Evolutionary conservation across 768 basidiomycete genomes (phyloP).

Genomic region (Xerocomellus intermedius): DNA sequence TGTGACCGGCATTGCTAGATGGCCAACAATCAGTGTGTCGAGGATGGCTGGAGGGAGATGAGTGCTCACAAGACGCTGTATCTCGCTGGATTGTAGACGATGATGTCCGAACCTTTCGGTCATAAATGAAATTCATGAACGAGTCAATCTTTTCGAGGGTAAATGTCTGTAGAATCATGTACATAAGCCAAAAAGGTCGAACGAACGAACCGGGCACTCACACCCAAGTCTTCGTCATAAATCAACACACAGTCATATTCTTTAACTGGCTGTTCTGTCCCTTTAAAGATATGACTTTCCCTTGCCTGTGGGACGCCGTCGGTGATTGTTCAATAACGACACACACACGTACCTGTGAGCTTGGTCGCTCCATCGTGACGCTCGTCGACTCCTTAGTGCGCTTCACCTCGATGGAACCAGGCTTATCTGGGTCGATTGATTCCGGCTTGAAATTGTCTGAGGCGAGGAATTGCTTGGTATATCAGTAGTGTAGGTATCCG

Average conservation of each 20-base stretch:
- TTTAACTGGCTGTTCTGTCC: constrained; percentile 56
- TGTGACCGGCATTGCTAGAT: constrained; percentile 19
- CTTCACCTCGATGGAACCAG: constrained; percentile 64
- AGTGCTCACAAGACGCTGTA: constrained; percentile 24
- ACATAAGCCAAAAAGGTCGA: constrained; percentile 6
- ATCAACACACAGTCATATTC: constrained; percentile 78
- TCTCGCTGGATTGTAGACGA: constrained; percentile 18
- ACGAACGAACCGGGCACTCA: constrained; percentile 33
- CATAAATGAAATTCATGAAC: constrained; percentile 52
- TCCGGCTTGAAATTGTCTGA: constrained; percentile 77
- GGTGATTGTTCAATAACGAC: background rate
- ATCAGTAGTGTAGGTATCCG: background rate
- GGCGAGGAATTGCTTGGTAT: background rate
- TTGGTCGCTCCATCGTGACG: constrained; percentile 64
- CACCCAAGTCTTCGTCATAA: constrained; percentile 73
- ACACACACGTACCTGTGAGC: constrained; percentile 49
- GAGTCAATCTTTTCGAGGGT: constrained; percentile 78
- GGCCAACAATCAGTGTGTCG: background rate
- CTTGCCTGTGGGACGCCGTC: constrained; percentile 38
- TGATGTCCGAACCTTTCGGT: constrained; percentile 40
- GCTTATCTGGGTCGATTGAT: constrained; percentile 62
- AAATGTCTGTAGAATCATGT: constrained; percentile 49
- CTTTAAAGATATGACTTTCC: constrained; percentile 56
- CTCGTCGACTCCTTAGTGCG: constrained; percentile 49
- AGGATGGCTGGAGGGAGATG: background rate